phyloP scores from a whole-genome alignment of 108 stramenopile species.

The Licmophora abbreviata region DNA sequence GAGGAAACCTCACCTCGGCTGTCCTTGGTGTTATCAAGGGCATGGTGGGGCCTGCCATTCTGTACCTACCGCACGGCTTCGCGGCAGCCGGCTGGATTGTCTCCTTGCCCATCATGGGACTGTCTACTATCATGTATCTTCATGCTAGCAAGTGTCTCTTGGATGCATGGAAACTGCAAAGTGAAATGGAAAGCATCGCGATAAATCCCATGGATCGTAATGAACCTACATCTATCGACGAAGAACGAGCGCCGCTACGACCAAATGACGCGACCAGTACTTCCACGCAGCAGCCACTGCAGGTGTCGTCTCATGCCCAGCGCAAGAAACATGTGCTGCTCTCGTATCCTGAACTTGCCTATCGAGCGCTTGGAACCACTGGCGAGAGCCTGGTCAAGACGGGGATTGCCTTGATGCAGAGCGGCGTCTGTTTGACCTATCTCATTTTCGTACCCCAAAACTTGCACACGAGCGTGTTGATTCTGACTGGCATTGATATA shows the following conservation, averaged over 20 bases:
- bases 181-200: constrained; percentile 16
- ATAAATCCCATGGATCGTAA: constrained; percentile 2
- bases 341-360: constrained; percentile 33
- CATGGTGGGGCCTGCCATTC: constrained; percentile 20
- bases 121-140: constrained; percentile 23
- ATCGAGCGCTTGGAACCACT: constrained; percentile 25
- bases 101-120: constrained; percentile 23
- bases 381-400: constrained; percentile 17
- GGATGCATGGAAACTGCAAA: constrained; percentile 31
- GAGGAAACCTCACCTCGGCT: constrained; percentile 31
- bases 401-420: constrained; percentile 43
- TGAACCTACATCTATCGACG: constrained; percentile 6
- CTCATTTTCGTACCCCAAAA: constrained; percentile 49
- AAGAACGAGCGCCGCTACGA: constrained; percentile 11
- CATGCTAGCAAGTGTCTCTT: constrained; percentile 30
- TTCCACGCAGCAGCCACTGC: neutral
- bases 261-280: too few species aligned
- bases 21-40: constrained; percentile 41
- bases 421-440: constrained; percentile 49
- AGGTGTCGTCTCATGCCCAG: neutral
- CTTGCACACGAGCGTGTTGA: constrained; percentile 10
- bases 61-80: constrained; percentile 46
- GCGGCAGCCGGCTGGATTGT: constrained; percentile 24
- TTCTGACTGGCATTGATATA: constrained; percentile 14
- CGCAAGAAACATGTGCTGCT: constrained; percentile 13